Evolutionary conservation across 1,139 yeast species (phyloP).

Genomic region (Yamadazyma atmosphaerica): DNA sequence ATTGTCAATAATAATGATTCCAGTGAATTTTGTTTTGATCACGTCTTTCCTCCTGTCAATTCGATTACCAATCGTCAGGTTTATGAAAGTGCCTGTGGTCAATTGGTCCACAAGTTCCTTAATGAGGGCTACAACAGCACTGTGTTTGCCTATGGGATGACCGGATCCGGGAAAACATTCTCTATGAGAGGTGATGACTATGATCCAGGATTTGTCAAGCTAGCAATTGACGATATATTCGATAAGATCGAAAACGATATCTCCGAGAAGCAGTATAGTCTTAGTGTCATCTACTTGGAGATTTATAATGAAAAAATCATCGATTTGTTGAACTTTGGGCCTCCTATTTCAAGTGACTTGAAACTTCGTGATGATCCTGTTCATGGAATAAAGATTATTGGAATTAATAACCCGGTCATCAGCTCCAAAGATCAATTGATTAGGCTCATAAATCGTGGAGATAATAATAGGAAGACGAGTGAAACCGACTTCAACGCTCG

Average conservation of each 20-base stretch:
- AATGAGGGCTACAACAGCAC: slow-evolving; percentile 82
- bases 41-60: slow-evolving; percentile 60
- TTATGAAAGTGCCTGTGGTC: slow-evolving; percentile 59
- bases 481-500: slow-evolving; percentile 86
- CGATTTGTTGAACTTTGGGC: slow-evolving; percentile 53
- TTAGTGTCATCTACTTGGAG: slow-evolving; percentile 75
- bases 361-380: slow-evolving; percentile 74
- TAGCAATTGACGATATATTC: slow-evolving; percentile 71
- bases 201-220: slow-evolving; percentile 78
- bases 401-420: slow-evolving; percentile 64
- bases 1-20: slow-evolving; percentile 54
- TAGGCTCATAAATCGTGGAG: slow-evolving; percentile 65
- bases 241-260: slow-evolving; percentile 38
- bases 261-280: slow-evolving; percentile 33
- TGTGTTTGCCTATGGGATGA: slow-evolving; percentile 83
- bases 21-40: slow-evolving; percentile 65
- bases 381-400: slow-evolving; percentile 76
- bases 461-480: slow-evolving; percentile 72
- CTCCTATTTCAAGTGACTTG: slow-evolving; percentile 44
- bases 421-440: slow-evolving; percentile 59
- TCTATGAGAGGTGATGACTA: slow-evolving; percentile 76
- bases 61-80: slow-evolving; percentile 55
- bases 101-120: slow-evolving; percentile 63
- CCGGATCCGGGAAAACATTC: slow-evolving; percentile 94
- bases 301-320: slow-evolving; percentile 85